Evolutionary conservation across 2,329 filamentous ascomycete species (phyloP).

Genomic region (Leptosphaerulina australis): DNA sequence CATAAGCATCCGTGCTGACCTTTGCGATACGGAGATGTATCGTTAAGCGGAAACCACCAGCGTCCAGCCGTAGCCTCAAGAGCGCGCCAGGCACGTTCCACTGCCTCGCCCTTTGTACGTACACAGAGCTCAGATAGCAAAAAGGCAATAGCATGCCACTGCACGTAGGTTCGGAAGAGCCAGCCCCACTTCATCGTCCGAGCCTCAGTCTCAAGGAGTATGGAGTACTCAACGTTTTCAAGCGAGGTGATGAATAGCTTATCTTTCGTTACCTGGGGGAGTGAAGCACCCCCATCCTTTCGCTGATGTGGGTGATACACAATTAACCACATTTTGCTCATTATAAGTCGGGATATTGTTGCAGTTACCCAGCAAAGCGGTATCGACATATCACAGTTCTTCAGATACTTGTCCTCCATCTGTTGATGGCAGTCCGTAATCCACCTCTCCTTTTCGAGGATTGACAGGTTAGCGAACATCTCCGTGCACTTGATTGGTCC

Average conservation of each 20-base stretch:
- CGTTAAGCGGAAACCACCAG: constrained; percentile 48
- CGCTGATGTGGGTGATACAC: constrained; percentile 76
- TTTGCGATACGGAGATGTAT: constrained; percentile 33
- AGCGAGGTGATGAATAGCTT: constrained; percentile 74
- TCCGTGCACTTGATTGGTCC: constrained; percentile 50
- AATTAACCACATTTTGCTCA: constrained; percentile 79
- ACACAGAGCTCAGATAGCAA: constrained; percentile 65
- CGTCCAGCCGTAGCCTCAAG: constrained; percentile 56
- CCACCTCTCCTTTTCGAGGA: constrained; percentile 57
- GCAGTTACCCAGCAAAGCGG: constrained; percentile 72
- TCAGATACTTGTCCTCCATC: constrained; percentile 58
- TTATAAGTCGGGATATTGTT: constrained; percentile 71
- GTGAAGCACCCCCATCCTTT: constrained; percentile 60
- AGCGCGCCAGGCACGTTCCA: constrained; percentile 66
- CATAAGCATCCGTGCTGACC: constrained; percentile 61
- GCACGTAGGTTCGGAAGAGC: constrained; percentile 68
- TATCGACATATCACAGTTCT: constrained; percentile 60
- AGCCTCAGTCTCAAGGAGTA: constrained; percentile 68
- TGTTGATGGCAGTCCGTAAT: constrained; percentile 55
- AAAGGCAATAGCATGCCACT: constrained; percentile 69
- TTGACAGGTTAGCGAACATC: constrained; percentile 52
- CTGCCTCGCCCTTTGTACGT: constrained; percentile 61
- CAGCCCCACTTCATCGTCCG: constrained; percentile 68
- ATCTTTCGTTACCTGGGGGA: constrained; percentile 68
- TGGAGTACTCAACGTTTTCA: constrained; percentile 74